Evolutionary conservation across 2,329 filamentous ascomycete genomes (phyloP).

Genomic region (Cladosporium sp.): DNA sequence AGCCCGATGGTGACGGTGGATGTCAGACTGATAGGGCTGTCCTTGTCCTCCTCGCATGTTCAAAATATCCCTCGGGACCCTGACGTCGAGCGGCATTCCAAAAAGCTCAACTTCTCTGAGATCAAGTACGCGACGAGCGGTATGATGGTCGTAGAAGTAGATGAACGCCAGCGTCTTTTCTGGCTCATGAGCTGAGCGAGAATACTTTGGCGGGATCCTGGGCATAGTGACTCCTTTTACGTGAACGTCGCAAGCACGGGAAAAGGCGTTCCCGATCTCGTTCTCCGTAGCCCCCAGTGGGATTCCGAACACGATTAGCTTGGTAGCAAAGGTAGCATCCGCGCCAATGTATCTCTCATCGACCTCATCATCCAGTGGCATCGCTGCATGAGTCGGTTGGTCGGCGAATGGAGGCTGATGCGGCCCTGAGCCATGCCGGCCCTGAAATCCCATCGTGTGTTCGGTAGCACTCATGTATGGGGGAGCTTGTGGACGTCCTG

Average conservation of each 20-base stretch:
- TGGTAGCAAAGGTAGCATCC: slow-evolving; percentile 11
- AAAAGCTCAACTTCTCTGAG: slow-evolving; percentile 13
- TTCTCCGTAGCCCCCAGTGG: background rate
- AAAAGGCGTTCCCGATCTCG: background rate
- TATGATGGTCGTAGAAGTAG: background rate
- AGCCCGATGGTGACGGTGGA: background rate
- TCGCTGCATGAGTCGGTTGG: background rate
- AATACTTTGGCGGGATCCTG: background rate
- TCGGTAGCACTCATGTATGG: background rate
- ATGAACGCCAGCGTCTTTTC: background rate
- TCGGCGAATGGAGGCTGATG: background rate
- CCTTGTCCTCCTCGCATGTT: background rate
- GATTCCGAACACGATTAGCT: slow-evolving; percentile 13
- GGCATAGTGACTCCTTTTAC: background rate
- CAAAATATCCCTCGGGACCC: background rate
- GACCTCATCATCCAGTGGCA: background rate
- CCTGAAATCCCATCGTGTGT: background rate
- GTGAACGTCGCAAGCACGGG: background rate
- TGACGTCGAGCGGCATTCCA: background rate
- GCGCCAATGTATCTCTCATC: slow-evolving; percentile 12
- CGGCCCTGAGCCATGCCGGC: background rate
- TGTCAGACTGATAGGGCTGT: background rate
- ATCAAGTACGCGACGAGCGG: slow-evolving; percentile 12
- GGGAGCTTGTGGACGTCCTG: background rate
- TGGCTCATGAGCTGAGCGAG: background rate